phyloP scores from a whole-genome alignment of 2,329 filamentous ascomycete genomes.

The Sporothrix humicola region DNA sequence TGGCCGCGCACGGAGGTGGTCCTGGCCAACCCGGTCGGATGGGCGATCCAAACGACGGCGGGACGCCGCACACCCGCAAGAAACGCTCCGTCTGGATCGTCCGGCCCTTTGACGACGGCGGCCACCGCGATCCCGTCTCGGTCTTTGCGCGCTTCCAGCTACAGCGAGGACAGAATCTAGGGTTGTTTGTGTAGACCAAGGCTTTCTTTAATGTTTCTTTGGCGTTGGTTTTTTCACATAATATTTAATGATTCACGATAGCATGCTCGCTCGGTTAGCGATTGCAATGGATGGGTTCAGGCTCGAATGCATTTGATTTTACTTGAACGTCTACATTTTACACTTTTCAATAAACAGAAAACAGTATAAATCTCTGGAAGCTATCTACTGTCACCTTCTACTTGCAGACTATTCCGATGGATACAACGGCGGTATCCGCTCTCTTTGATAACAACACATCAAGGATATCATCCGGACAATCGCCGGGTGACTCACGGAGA shows the following conservation, averaged over 20 bases:
- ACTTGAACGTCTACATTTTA: background rate
- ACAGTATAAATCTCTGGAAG: background rate
- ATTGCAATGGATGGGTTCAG: background rate
- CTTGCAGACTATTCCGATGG: background rate
- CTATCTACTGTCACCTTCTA: background rate
- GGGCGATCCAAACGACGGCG: constrained; percentile 24
- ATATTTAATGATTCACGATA: constrained; percentile 6
- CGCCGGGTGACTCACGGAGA: background rate
- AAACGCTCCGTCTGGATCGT: constrained; percentile 44
- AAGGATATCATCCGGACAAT: background rate
- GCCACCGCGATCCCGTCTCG: constrained; percentile 38
- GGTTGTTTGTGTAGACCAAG: constrained; percentile 39
- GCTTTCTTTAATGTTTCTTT: background rate
- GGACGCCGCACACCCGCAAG: constrained; percentile 32
- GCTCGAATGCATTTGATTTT: no score
- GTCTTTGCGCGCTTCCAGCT: constrained; percentile 41
- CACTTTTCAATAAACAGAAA: background rate
- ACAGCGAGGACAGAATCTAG: constrained; percentile 38
- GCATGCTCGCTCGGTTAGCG: background rate
- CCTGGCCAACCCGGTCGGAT: background rate
- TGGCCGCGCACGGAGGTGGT: background rate
- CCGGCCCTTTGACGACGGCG: constrained; percentile 41
- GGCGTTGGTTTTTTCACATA: background rate
- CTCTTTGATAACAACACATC: background rate
- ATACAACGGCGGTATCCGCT: background rate